Evolutionary conservation across 2,329 filamentous ascomycete species (phyloP), one percentile per base, ranked within the genome.

Genomic region (Diplodia intermedia): DNA sequence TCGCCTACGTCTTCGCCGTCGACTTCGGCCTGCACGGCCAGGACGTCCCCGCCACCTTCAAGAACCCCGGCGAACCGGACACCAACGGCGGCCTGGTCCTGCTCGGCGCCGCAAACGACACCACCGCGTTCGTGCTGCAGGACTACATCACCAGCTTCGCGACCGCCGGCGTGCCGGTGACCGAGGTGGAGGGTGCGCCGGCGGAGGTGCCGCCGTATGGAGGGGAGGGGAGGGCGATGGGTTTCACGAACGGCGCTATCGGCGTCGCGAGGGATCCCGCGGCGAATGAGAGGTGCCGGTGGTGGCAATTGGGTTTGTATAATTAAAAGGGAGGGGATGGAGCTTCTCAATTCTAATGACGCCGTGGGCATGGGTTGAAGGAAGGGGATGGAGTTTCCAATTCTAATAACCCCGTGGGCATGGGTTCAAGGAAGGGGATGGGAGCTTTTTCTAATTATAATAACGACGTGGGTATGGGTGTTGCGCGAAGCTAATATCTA

Each of bases 41-140:
- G 62, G 86, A 88, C 70, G 71, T 86, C 4, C 69, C 79, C 0
- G 87, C 85, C 71, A 85, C 84, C 0, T 87, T 83, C 75, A 88
- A 82, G 76, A 81, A 33, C 9, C 36, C 83, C 52, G 33, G 60
- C 47, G 71, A 71, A 2, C 55, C 68, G 1, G 18, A 26, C 18
- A 3, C 15, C 11, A 26, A 2, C 5, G 23, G 31, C 7, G n/a
- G 15, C 5, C n/a, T 52, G n/a, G 31, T 33, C 12, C 8, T 9
- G 11, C 68, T 61, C 50, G 43, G n/a, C 14, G 74, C 76, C 12
- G 62, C 62, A 33, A 80, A 79, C 69, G 70, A 70, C 2, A 78
- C 76, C 0, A 73, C 82, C 11, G 82, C 82, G 0, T 69, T 81
- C 47, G 79, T 80, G 31, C 71, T 84, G 72, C 82, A 84, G 71